These are phyloP conservation scores for Telfairia occidentalis DNA, from an alignment of 331 rosid genomes.

Conservation along the genomic window DNA sequence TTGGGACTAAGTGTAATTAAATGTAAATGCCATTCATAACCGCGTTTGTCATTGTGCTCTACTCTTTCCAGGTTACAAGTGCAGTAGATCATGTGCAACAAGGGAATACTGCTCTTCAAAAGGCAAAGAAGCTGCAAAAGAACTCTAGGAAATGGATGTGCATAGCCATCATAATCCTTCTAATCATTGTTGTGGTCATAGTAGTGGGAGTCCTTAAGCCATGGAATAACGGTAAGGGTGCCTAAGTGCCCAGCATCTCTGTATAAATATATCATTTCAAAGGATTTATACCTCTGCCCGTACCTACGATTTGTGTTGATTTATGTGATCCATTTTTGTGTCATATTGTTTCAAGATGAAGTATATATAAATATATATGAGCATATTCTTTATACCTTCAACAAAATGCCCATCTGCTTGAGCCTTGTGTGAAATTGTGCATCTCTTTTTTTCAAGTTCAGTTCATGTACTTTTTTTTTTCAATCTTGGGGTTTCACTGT, in stretches of 20 bases:
- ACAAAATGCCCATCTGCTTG: not conserved
- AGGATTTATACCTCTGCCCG: not conserved
- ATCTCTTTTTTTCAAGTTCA: not conserved
- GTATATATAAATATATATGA: conserved; percentile 5
- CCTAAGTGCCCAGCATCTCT: conserved; percentile 7
- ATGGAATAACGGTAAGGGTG: conserved; percentile 42
- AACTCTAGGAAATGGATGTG: conserved; percentile 92
- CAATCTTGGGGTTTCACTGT: not conserved
- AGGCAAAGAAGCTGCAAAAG: conserved; percentile 69
- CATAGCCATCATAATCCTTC: conserved; percentile 73
- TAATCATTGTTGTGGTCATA: conserved; percentile 39
- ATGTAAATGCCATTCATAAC: not conserved
- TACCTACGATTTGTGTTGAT: conserved; percentile 5
- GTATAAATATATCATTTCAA: conserved; percentile 5
- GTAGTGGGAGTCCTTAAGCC: conserved; percentile 68
- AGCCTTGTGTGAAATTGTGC: not conserved
- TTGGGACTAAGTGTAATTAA: not conserved
- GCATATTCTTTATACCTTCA: conserved; percentile 6
- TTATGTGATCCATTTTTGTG: conserved; percentile 1
- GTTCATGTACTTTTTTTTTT: not conserved
- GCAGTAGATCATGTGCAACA: conserved; percentile 94
- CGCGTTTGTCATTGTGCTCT: not conserved
- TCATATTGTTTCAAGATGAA: not conserved
- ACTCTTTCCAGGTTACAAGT: conserved; percentile 48
- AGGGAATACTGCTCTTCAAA: conserved; percentile 64